phyloP scores from a whole-genome alignment of 164 flowering plant species.

The Annona cherimola region DNA sequence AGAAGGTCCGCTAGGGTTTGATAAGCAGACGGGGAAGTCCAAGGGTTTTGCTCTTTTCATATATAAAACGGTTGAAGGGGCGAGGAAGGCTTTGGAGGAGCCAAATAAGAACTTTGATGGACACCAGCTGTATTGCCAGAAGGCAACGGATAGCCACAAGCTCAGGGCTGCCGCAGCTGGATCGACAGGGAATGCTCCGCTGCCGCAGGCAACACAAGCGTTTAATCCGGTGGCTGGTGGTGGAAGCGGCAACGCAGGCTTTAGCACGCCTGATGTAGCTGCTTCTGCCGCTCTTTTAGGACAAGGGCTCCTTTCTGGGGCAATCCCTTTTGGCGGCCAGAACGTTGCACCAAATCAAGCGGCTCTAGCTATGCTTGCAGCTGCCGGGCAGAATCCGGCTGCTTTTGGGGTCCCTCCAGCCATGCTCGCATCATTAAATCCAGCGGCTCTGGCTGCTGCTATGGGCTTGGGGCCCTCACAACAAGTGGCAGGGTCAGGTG shows the following conservation, averaged over 20 bases:
- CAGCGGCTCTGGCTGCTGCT: constrained; percentile 18
- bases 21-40: constrained; percentile 32
- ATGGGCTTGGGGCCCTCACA: constrained; percentile 8
- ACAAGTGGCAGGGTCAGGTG: constrained; percentile 2
- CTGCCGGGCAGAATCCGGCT: constrained; percentile 33
- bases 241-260: constrained; percentile 4
- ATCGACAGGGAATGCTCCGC: background rate
- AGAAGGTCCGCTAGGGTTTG: constrained; percentile 39
- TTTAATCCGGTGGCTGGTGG: background rate
- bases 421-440: constrained; percentile 22
- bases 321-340: constrained; percentile 20
- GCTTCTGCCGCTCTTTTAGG: constrained; percentile 15
- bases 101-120: constrained; percentile 35
- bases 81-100: constrained; percentile 31
- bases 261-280: constrained; percentile 6
- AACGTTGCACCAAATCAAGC: constrained; percentile 21
- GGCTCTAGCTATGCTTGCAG: constrained; percentile 28
- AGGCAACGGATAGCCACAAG: constrained; percentile 29
- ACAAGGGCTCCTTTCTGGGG: constrained; percentile 20
- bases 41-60: constrained; percentile 35
- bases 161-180: constrained; percentile 1
- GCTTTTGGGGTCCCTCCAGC: constrained; percentile 25
- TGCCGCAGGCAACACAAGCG: background rate
- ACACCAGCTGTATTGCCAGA: constrained; percentile 29
- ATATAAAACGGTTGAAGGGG: constrained; percentile 31